Evolutionary conservation across 768 basidiomycete genomes (phyloP).

Genomic region (Mycena indigotica): DNA sequence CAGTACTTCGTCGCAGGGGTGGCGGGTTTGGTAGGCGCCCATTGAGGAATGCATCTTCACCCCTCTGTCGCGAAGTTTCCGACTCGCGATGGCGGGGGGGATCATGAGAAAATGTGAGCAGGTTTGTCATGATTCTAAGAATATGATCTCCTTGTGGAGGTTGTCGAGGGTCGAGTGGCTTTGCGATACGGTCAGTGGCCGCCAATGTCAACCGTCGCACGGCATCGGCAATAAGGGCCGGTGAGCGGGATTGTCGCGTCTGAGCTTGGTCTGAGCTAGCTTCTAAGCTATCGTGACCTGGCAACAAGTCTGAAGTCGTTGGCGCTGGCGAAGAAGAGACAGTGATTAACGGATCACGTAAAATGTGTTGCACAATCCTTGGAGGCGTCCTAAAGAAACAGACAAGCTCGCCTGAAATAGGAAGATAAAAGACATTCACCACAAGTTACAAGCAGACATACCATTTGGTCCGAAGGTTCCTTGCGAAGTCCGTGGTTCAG

Average conservation of each 20-base stretch:
- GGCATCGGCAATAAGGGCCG: constrained; percentile 72
- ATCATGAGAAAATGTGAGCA: constrained; percentile 62
- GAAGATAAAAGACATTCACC: constrained; percentile 1
- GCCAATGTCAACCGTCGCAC: constrained; percentile 65
- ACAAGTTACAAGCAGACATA: constrained; percentile 34
- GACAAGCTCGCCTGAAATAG: constrained; percentile 70
- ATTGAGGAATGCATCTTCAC: constrained; percentile 35
- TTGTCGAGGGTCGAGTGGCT: constrained; percentile 41
- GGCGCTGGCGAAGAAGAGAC: constrained; percentile 46
- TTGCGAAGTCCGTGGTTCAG: constrained; percentile 84
- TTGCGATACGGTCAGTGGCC: constrained; percentile 55
- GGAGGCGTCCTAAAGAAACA: constrained; percentile 84
- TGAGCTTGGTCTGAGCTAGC: constrained; percentile 23
- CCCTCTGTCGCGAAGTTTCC: constrained; percentile 42
- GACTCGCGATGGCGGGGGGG: constrained; percentile 39
- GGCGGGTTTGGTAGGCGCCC: constrained; percentile 46
- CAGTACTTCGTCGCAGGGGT: constrained; percentile 55
- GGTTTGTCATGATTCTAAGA: constrained; percentile 76
- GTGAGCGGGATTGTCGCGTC: constrained; percentile 56
- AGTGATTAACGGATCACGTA: constrained; percentile 40
- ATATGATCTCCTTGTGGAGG: constrained; percentile 59
- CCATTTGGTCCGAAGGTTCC: constrained; percentile 90
- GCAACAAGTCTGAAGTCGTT: constrained; percentile 27
- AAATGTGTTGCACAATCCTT: constrained; percentile 63
- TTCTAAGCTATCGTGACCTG: constrained; percentile 23